Evolutionary conservation across 2,329 filamentous ascomycete species (phyloP).

Genomic region (Calonectria pseudoturangicola): DNA sequence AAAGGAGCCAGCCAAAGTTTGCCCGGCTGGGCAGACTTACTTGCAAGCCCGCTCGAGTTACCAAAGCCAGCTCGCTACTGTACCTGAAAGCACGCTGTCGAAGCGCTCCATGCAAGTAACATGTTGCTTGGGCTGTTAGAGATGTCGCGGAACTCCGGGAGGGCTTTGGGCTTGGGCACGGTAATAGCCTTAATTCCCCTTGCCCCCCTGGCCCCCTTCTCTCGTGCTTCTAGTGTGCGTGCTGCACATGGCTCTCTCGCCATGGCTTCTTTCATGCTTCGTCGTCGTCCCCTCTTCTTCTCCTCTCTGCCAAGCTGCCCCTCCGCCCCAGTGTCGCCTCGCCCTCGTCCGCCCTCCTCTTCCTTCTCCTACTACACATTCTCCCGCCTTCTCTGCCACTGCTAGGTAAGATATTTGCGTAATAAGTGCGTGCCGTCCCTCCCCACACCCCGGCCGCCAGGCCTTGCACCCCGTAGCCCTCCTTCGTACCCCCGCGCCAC

Average conservation of each 20-base stretch:
- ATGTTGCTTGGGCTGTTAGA: conserved; percentile 15
- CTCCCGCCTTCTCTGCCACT: conserved; percentile 20
- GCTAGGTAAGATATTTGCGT: conserved; percentile 23
- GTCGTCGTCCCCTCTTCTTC: background rate
- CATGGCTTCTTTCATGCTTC: conserved; percentile 28
- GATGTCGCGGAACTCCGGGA: conserved; percentile 22
- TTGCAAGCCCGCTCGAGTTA: background rate
- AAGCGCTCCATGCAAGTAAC: conserved; percentile 22
- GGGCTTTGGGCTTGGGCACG: conserved; percentile 35
- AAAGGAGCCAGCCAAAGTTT: background rate
- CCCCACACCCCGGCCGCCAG: conserved; percentile 10
- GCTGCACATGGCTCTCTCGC: conserved; percentile 27
- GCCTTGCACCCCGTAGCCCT: conserved; percentile 13
- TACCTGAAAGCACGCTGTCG: conserved; percentile 23
- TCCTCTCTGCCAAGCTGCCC: conserved; percentile 26
- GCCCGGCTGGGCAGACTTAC: background rate
- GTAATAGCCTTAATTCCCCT: conserved; percentile 48
- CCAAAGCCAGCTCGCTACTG: conserved; percentile 6
- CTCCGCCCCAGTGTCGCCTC: background rate
- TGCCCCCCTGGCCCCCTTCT: conserved; percentile 37
- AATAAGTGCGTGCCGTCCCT: conserved; percentile 19
- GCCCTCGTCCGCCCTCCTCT: background rate
- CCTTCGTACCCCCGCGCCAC: conserved; percentile 36
- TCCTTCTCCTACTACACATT: background rate
- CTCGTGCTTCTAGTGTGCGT: conserved; percentile 20